Base-by-base conservation (phyloP, 129 eudicot species). In the Sambucus nigra region DNA sequence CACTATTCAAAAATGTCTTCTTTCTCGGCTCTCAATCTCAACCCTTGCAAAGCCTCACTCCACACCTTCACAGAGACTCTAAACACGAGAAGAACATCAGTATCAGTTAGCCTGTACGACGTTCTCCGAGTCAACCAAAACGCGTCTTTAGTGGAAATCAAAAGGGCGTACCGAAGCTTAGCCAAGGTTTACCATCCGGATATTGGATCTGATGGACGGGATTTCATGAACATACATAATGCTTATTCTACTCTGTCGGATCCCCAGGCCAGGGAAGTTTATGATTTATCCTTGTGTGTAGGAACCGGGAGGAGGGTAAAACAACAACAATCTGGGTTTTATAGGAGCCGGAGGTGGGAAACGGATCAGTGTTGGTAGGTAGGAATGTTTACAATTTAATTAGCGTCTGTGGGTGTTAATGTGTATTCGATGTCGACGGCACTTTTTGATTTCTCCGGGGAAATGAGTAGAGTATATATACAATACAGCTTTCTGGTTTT, bases 361-460 rank as follows among this genome's bases (percentile, higher is more conserved):
- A 87, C 96, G 57, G 96, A 87, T 27, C 96, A 87, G 73, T 87
- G 96, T 62, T 87, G 96, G 96, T 87, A 70, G 69, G 12, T 7
- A 8, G 13, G 42, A 2, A 35, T n/a, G n/a, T n/a, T n/a, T n/a
- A n/a, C n/a, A n/a, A n/a, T n/a, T n/a, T n/a, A n/a, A n/a, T n/a
- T n/a, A n/a, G n/a, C n/a, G n/a, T n/a, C n/a, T n/a, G n/a, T n/a
- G n/a, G n/a, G n/a, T n/a, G n/a, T n/a, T n/a, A n/a, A n/a, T n/a
- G n/a, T n/a, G n/a, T n/a, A n/a, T n/a, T n/a, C n/a, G n/a, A n/a
- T n/a, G n/a, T n/a, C n/a, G n/a, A n/a, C n/a, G n/a, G n/a, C n/a
- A n/a, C n/a, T n/a, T n/a, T n/a, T n/a, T n/a, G n/a, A n/a, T n/a
- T n/a, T n/a, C n/a, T n/a, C n/a, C n/a, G n/a, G n/a, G n/a, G n/a